These are phyloP conservation scores for Candida namnaoensis DNA, from an alignment of 805 yeast genomes.

Conservation along the genomic window DNA sequence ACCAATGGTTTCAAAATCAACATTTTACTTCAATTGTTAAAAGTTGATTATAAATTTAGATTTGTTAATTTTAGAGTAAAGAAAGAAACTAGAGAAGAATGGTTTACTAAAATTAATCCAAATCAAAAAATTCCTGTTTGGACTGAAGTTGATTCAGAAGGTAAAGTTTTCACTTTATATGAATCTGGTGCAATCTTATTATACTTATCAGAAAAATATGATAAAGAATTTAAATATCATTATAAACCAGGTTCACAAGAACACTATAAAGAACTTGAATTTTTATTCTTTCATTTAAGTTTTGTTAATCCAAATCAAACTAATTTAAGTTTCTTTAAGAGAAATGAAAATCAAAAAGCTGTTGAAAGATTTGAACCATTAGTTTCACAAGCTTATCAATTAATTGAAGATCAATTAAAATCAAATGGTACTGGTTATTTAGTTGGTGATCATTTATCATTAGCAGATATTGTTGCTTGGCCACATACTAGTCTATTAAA, in stretches of 20 bases:
- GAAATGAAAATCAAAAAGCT: constrained; percentile 37
- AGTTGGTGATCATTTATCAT: constrained; percentile 48
- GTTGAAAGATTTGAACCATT: constrained; percentile 39
- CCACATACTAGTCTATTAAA: constrained; percentile 32
- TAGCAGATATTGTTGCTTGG: constrained; percentile 45
- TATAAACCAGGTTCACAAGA: constrained; percentile 25
- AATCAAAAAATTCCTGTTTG: constrained; percentile 57
- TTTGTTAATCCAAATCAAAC: constrained; percentile 54
- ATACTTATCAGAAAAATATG: constrained; percentile 51
- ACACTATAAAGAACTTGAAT: constrained; percentile 44
- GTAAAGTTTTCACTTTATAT: constrained; percentile 32
- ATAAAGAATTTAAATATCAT: constrained; percentile 34
- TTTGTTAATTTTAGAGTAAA: constrained; percentile 27
- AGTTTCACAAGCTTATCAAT: constrained; percentile 37
- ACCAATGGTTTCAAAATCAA: constrained; percentile 32
- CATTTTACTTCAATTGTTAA: constrained; percentile 25
- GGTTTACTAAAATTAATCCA: constrained; percentile 49
- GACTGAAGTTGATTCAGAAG: constrained; percentile 24
- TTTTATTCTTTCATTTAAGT: constrained; percentile 49
- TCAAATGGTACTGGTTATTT: constrained; percentile 37
- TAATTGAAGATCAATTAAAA: constrained; percentile 39
- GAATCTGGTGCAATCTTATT: constrained; percentile 57
- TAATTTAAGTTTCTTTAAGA: constrained; percentile 35
- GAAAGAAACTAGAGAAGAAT: constrained; percentile 41
- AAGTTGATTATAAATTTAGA: constrained; percentile 22